Evolutionary conservation across 2,329 filamentous ascomycete genomes (phyloP), one percentile per base, ranked within the genome.

Genomic region (Colletotrichum nymphaeae): DNA sequence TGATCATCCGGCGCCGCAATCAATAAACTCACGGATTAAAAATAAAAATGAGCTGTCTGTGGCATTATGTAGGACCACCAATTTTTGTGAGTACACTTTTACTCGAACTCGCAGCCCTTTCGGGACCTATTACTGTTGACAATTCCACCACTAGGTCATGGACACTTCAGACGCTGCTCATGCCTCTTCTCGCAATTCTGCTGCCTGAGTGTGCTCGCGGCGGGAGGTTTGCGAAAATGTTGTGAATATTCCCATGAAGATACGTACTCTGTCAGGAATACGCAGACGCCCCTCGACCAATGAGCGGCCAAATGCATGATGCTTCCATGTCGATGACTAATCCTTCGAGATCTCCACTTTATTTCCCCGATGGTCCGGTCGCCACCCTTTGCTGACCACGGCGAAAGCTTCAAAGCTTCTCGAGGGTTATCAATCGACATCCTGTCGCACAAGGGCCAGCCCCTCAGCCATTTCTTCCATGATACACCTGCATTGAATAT

Each of bases 271-370:
- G 1, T 1, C 7, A 42, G 42, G 42, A 49, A n/a, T n/a, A 49
- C 8, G 19, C 7, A n/a, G 42, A 9, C 19, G 3, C 16, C 2
- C 1, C 16, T 14, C 30, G 16, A 22, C 24, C 24, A 26, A 49
- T 49, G 22, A 11, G 28, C 14, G 3, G 24, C 42, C n/a, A 28
- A 53, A 55, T 72, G 28, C 42, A 70, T 73, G 70, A 73, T 73
- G 68, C 70, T 30, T 57, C 16, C 4, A 65, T 37, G 11, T 37
- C 32, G 66, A 58, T 73, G 53, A 73, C 70, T 64, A 70, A 73
- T 30, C 70, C 2, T 2, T 0, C 4, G 16, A 16, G 11, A 9
- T 8, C 19, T n/a, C 30, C 53, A 32, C 28, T n/a, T 16, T 53
- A 55, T 9, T 52, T 53, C 26, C 19, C 53, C 58, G 46, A 59